phyloP scores from a whole-genome alignment of 2,329 filamentous ascomycete genomes.

The Phaeosphaeria sp. region DNA sequence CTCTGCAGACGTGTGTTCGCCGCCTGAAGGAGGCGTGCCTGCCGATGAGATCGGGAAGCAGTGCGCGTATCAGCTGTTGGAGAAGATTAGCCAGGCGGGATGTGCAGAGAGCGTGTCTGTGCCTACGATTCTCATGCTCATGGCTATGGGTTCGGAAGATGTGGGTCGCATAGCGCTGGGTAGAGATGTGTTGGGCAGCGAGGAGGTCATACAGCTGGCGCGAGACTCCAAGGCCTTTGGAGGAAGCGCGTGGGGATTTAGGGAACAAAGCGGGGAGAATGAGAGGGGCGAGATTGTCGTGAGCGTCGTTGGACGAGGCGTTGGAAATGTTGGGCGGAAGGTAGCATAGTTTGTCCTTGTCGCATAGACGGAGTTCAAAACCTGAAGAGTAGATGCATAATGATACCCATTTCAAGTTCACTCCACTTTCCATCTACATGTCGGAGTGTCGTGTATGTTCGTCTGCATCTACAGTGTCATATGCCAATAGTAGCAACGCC shows the following conservation, averaged over 20 bases:
- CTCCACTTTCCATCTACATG: background rate
- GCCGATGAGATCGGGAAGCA: conserved; percentile 90
- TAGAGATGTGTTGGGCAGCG: conserved; percentile 79
- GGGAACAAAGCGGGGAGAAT: conserved; percentile 62
- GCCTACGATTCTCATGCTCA: conserved; percentile 79
- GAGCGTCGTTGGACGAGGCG: conserved; percentile 89
- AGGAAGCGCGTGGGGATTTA: conserved; percentile 86
- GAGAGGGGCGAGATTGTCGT: conserved; percentile 74
- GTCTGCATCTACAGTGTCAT: conserved; percentile 1
- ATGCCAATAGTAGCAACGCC: conserved; percentile 12
- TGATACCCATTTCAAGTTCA: conserved; percentile 20
- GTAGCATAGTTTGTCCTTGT: conserved; percentile 64
- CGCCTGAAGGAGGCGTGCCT: conserved; percentile 78
- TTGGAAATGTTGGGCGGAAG: conserved; percentile 95
- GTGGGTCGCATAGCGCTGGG: conserved; percentile 86
- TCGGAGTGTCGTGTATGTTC: background rate
- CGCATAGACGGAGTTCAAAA: conserved; percentile 1
- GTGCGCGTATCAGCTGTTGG: conserved; percentile 88
- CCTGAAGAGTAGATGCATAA: conserved; percentile 1
- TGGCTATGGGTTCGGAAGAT: conserved; percentile 98
- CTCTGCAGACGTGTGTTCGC: conserved; percentile 80
- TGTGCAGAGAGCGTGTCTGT: conserved; percentile 78
- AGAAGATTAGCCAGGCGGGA: conserved; percentile 81
- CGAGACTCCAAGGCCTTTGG: conserved; percentile 90
- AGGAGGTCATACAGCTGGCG: conserved; percentile 80